A percentile compares a stretch with the other conserved stretches of the same genome.
Evolutionary conservation across 2,329 filamentous ascomycete species (phyloP).

Genomic region (Neofusicoccum parvum): DNA sequence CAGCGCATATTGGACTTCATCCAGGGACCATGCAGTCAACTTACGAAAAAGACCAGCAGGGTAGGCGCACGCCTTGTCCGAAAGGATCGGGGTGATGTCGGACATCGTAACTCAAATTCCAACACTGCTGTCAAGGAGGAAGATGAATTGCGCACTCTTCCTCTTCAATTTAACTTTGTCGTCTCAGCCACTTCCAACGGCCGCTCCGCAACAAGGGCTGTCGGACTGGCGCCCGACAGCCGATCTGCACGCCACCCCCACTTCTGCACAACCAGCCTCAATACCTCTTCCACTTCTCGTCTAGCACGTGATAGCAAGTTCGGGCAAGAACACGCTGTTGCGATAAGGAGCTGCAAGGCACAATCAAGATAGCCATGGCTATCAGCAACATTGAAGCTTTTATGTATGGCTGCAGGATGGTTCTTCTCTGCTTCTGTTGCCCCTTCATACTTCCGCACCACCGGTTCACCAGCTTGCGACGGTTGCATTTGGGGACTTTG

Average conservation of each 20-base stretch:
- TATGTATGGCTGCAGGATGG: not conserved
- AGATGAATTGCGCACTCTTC: not conserved
- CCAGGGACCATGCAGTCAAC: not conserved
- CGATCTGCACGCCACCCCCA: constrained; percentile 7
- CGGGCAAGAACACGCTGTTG: not conserved
- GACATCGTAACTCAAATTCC: not conserved
- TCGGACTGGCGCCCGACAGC: constrained; percentile 6
- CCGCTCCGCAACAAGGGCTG: not conserved
- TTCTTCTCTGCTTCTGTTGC: too few species aligned
- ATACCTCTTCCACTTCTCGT: not conserved
- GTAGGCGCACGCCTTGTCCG: constrained; percentile 14
- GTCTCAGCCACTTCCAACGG: not conserved
- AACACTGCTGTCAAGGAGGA: too few species aligned
- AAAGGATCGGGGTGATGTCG: constrained; percentile 5
- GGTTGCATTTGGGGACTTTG: too few species aligned
- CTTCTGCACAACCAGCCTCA: not conserved
- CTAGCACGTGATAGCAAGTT: not conserved
- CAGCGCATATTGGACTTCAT: not conserved
- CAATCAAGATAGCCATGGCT: not conserved
- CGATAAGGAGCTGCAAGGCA: not conserved
- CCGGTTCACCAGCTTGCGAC: too few species aligned
- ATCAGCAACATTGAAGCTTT: not conserved
- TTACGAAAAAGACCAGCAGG: constrained; percentile 11
- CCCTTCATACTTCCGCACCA: too few species aligned
- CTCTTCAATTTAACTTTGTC: not conserved